Conservation (phyloP, 1,284 basidiomycete species). For the Heterobasidion occidentale region DNA sequence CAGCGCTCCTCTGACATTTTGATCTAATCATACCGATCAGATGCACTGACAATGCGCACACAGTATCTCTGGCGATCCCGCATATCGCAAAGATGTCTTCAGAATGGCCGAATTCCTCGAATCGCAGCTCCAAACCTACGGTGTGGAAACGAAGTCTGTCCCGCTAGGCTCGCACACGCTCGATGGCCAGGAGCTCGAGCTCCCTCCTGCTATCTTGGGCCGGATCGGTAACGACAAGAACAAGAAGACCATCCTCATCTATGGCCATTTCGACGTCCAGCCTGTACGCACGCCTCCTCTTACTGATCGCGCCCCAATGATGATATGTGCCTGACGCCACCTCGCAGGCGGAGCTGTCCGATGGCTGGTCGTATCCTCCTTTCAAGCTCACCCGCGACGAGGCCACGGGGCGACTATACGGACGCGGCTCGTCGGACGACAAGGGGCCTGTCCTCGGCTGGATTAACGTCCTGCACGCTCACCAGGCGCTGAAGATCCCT, state of each 20-base stretch:
- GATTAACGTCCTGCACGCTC: slow-evolving; percentile 93
- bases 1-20: neutral
- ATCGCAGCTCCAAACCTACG: slow-evolving; percentile 62
- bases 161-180: slow-evolving; percentile 80
- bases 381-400: slow-evolving; percentile 74
- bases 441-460: slow-evolving; percentile 92
- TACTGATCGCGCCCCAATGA: neutral
- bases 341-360: slow-evolving; percentile 59
- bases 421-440: slow-evolving; percentile 89
- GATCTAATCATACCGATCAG: neutral
- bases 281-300: slow-evolving; percentile 40
- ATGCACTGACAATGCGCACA: neutral
- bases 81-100: slow-evolving; percentile 69
- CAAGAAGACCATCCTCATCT: slow-evolving; percentile 91
- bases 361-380: slow-evolving; percentile 91
- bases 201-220: slow-evolving; percentile 88
- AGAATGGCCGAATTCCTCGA: slow-evolving; percentile 81
- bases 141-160: slow-evolving; percentile 67
- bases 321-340: neutral
- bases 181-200: slow-evolving; percentile 70
- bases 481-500: slow-evolving; percentile 62
- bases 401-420: slow-evolving; percentile 70
- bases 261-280: slow-evolving; percentile 88
- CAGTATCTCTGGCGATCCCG: slow-evolving; percentile 63
- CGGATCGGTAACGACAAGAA: slow-evolving; percentile 75